These are phyloP conservation scores for Coffea humblotiana DNA, from an alignment of 305 asterid genomes.

Conservation along the genomic window DNA sequence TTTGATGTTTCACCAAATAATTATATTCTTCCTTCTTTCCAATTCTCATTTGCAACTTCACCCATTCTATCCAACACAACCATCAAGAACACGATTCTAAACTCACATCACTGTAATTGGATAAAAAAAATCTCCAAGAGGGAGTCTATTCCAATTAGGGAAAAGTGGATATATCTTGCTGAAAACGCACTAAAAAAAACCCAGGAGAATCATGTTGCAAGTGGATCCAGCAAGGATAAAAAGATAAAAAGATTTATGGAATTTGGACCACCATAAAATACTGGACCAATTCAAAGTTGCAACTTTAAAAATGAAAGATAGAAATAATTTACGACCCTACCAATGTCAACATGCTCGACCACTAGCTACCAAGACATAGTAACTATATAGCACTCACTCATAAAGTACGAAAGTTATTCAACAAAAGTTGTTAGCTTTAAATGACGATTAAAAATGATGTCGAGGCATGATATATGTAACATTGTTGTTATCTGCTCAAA, in stretches of 20 bases:
- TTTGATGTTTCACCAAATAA: not conserved
- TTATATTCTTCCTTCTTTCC: not conserved
- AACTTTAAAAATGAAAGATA: conserved; percentile 11
- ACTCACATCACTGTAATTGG: not conserved
- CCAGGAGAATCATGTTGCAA: conserved; percentile 29
- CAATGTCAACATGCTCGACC: not conserved
- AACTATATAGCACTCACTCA: not conserved
- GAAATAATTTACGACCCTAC: not conserved
- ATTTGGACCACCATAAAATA: not conserved
- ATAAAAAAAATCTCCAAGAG: not conserved
- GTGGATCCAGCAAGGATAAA: conserved; percentile 33
- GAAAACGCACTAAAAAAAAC: not conserved
- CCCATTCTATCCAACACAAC: not conserved
- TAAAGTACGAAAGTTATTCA: not conserved
- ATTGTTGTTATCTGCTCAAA: too few relatives aligned
- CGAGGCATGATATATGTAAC: too few relatives aligned
- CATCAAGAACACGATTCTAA: not conserved
- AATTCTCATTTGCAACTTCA: conserved; percentile 6
- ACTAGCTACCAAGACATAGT: not conserved
- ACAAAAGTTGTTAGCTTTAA: too few relatives aligned
- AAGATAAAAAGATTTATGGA: conserved; percentile 28
- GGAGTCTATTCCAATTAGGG: not conserved
- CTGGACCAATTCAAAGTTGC: conserved; percentile 14
- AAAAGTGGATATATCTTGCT: not conserved
- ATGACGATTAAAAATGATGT: too few relatives aligned